Evolutionary conservation across 2,329 filamentous ascomycete genomes (phyloP).

Genomic region (Graphium sp.): DNA sequence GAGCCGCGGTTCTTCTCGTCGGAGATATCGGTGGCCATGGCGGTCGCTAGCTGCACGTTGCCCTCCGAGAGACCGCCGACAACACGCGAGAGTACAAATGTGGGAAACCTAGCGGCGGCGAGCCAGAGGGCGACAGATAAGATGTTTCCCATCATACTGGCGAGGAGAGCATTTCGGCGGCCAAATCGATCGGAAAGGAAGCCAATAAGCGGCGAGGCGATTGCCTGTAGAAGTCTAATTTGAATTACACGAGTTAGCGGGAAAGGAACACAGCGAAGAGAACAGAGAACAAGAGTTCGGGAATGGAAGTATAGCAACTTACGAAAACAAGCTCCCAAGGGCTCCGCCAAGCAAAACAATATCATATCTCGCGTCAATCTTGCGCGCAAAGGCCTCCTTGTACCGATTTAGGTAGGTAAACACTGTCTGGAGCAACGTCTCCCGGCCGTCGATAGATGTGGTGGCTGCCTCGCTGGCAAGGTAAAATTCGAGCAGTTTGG

Average conservation of each 20-base stretch:
- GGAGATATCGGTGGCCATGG: slow-evolving; percentile 91
- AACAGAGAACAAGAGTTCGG: background rate
- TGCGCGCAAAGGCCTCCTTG: slow-evolving; percentile 80
- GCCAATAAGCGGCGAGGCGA: slow-evolving; percentile 86
- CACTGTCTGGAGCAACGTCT: slow-evolving; percentile 61
- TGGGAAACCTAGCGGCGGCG: slow-evolving; percentile 81
- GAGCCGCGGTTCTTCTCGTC: slow-evolving; percentile 69
- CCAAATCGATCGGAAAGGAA: slow-evolving; percentile 77
- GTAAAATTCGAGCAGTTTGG: slow-evolving; percentile 91
- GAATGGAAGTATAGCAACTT: slow-evolving; percentile 8
- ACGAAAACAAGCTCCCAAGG: slow-evolving; percentile 78
- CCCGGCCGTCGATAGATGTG: slow-evolving; percentile 23
- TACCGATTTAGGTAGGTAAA: slow-evolving; percentile 79
- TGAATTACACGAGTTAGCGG: background rate
- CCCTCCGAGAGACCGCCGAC: slow-evolving; percentile 91
- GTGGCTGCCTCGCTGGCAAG: slow-evolving; percentile 57
- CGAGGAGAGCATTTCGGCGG: slow-evolving; percentile 69
- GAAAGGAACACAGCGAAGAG: background rate
- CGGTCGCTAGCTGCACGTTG: slow-evolving; percentile 89
- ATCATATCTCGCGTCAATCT: slow-evolving; percentile 92
- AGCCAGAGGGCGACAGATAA: slow-evolving; percentile 91
- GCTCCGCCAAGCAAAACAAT: slow-evolving; percentile 91
- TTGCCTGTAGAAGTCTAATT: slow-evolving; percentile 67
- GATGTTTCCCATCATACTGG: slow-evolving; percentile 87
- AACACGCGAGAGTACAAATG: slow-evolving; percentile 82